Evolutionary conservation across 768 basidiomycete species (phyloP).

Genomic region (Lyophyllum decastes): DNA sequence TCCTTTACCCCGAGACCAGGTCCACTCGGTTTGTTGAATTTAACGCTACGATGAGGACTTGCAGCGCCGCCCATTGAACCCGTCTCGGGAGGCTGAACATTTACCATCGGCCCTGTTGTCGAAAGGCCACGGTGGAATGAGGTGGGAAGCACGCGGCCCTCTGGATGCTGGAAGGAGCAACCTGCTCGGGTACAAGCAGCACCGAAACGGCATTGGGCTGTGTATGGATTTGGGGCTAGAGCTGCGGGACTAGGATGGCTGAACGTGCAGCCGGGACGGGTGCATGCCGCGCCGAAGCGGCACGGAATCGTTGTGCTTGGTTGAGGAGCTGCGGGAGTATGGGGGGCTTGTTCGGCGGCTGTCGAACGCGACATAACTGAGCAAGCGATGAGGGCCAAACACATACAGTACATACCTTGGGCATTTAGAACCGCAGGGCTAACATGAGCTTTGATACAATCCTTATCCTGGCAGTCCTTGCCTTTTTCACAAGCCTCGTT

Average conservation of each 20-base stretch:
- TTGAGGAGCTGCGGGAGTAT: conserved; percentile 31
- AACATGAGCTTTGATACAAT: conserved; percentile 90
- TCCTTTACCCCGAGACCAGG: conserved; percentile 43
- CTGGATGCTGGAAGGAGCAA: conserved; percentile 92
- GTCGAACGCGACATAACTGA: conserved; percentile 6
- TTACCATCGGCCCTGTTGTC: conserved; percentile 60
- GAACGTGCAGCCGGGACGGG: conserved; percentile 68
- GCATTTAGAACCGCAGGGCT: conserved; percentile 81
- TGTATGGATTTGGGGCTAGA: conserved; percentile 17
- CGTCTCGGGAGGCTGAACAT: conserved; percentile 59
- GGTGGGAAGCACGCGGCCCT: conserved; percentile 77
- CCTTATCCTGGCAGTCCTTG: conserved; percentile 88
- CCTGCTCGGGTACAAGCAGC: conserved; percentile 80
- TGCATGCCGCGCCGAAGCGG: conserved; percentile 73
- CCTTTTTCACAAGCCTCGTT: conserved; percentile 92
- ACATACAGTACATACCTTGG: conserved; percentile 43
- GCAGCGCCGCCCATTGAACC: conserved; percentile 59
- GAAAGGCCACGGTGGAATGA: conserved; percentile 81
- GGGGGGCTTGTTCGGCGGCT: conserved; percentile 40
- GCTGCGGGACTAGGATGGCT: conserved; percentile 53
- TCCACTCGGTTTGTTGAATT: conserved; percentile 57
- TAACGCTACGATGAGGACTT: conserved; percentile 70
- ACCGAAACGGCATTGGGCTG: conserved; percentile 79
- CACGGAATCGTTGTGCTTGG: conserved; percentile 46
- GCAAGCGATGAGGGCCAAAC: conserved; percentile 5